These are phyloP conservation scores for Pythium oligandrum DNA, from an alignment of 352 stramenopile species.

Conservation along the genomic window DNA sequence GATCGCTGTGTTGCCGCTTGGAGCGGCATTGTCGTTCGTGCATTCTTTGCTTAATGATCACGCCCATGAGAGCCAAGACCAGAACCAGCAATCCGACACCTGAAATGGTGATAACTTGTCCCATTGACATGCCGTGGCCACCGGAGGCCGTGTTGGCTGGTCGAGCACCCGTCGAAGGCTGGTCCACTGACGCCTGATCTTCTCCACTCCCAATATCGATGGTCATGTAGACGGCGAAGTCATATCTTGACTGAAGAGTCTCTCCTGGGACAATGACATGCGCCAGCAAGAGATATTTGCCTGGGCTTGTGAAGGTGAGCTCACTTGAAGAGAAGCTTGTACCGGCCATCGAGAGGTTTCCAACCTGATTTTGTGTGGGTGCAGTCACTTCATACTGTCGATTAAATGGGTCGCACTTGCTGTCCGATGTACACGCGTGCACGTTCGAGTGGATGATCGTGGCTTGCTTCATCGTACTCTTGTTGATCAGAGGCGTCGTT, in stretches of 20 bases:
- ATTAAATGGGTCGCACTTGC: constrained; percentile 19
- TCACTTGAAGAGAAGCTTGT: constrained; percentile 15
- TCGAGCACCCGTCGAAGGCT: neutral
- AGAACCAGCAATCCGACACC: constrained; percentile 19
- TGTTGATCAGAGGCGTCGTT: constrained; percentile 10
- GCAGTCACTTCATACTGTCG: constrained; percentile 12
- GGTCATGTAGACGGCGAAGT: constrained; percentile 28
- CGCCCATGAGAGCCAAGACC: constrained; percentile 15
- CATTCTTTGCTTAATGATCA: constrained; percentile 3
- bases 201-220: constrained; percentile 4
- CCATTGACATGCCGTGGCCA: constrained; percentile 11
- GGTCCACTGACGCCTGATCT: neutral
- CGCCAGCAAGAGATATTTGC: constrained; percentile 25
- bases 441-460: constrained; percentile 22
- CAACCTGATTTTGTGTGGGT: constrained; percentile 18
- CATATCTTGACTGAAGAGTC: constrained; percentile 16
- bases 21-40: constrained; percentile 3
- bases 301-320: constrained; percentile 18
- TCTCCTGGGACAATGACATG: constrained; percentile 26
- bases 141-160: constrained; percentile 1
- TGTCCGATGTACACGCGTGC: constrained; percentile 16
- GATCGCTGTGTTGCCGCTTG: constrained; percentile 8
- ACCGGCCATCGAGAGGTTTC: constrained; percentile 14
- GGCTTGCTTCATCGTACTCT: constrained; percentile 7
- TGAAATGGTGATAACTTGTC: constrained; percentile 23